Evolutionary conservation across 768 basidiomycete species (phyloP), one percentile per base, ranked within the genome.

Genomic region (Rhizopogon vinicolor): DNA sequence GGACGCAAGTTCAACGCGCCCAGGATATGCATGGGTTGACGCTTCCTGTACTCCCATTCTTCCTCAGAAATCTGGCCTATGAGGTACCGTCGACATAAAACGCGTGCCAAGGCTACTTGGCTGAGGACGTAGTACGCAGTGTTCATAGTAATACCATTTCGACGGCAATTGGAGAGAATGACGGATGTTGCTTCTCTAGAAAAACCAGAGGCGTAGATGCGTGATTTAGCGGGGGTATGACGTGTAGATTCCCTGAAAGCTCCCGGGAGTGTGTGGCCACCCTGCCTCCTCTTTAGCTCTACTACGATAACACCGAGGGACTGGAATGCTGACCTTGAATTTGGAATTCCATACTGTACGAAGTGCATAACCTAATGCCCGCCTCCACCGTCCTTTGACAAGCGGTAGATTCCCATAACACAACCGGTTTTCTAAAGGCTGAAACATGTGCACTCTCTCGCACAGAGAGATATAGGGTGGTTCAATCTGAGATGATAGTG

Each of bases 1-100:
- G 78, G 75, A 4, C 83, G 72, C 41, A 83, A 56, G 63, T 80
- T 82, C 8, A 81, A 57, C 7, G 80, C 81, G 3, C 81, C 81
- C 5, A 68, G 72, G 22, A 72, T 76, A 43, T 72, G 67, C 75
- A 80, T 81, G 2, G 80, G 80, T 57, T 83, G 73, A 53, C 66
- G 70, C 53, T 69, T 74, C 22, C 81, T 68, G 48, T 72, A 76
- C 48, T 75, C 70, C 83, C 82, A 84, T 61, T 85, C 82, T 12
- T 72, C 72, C 41, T 73, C 62, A 10, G 63, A 60, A 42, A 84
- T 76, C n/a, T 78, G 68, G 1, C 81, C 79, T 7, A 64, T 68
- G 33, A 77, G 61, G 51, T 75, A 78, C 45, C 67, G 71, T 35
- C 73, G 70, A 50, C 76, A 75, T 5, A 84, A 68, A 10, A 82